These are phyloP conservation scores for Bipolaris victoriae DNA, from an alignment of 2,329 filamentous ascomycete species.

Conservation along the genomic window DNA sequence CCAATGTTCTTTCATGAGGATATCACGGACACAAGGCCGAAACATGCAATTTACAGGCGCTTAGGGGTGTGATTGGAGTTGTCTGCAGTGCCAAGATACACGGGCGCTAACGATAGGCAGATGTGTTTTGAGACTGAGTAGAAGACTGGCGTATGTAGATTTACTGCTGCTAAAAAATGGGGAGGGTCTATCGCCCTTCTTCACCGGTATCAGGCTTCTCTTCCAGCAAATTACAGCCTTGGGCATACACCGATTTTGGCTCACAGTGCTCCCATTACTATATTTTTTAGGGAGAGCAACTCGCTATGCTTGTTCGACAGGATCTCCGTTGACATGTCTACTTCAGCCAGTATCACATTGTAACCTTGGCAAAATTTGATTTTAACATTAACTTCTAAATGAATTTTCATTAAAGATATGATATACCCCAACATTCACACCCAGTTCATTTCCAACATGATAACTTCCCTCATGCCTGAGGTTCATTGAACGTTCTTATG, in stretches of 20 bases:
- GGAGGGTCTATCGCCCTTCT: slow-evolving; percentile 51
- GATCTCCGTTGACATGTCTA: no score
- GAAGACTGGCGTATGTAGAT: neutral
- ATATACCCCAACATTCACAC: no score
- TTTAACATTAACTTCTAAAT: no score
- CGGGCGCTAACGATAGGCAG: neutral
- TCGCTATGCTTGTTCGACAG: no score
- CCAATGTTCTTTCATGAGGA: slow-evolving; percentile 46
- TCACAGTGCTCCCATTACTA: slow-evolving; percentile 41
- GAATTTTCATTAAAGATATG: no score
- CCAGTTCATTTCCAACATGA: no score
- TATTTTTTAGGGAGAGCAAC: neutral
- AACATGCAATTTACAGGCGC: slow-evolving; percentile 43
- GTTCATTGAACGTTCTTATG: no score
- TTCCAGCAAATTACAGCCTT: slow-evolving; percentile 54
- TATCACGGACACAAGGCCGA: slow-evolving; percentile 25
- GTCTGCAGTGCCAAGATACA: neutral
- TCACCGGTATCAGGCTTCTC: slow-evolving; percentile 38
- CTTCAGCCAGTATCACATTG: no score
- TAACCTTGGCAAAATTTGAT: no score
- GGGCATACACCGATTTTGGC: slow-evolving; percentile 55
- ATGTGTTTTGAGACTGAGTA: neutral
- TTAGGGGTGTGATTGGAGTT: slow-evolving; percentile 55
- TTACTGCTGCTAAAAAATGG: slow-evolving; percentile 51
- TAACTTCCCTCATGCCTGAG: no score